These are phyloP conservation scores for Phlebiopsis flavidoalba DNA, from an alignment of 768 basidiomycete genomes.

Conservation along the genomic window DNA sequence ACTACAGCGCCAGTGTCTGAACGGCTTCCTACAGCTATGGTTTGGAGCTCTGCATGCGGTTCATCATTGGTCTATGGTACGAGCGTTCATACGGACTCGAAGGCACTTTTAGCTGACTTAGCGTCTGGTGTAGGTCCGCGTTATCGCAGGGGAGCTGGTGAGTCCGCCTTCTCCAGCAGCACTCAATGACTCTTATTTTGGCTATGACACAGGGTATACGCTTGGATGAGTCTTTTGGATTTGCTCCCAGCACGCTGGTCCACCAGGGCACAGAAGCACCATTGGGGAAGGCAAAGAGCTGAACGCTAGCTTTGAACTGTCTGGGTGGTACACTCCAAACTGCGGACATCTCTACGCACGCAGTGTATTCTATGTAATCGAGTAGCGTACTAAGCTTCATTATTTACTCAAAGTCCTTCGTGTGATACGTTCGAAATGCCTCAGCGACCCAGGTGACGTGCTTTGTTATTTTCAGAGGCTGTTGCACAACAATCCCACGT, in stretches of 20 bases:
- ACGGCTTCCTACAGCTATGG: constrained; percentile 53
- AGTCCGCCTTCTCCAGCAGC: constrained; percentile 18
- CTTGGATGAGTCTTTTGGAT: constrained; percentile 74
- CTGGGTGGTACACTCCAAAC: neutral
- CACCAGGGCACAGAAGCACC: constrained; percentile 64
- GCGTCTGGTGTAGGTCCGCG: constrained; percentile 51
- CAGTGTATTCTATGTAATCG: neutral
- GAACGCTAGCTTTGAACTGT: neutral
- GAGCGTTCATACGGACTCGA: constrained; percentile 10
- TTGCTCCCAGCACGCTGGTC: constrained; percentile 80
- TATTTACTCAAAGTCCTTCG: neutral
- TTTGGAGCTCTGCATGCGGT: constrained; percentile 83
- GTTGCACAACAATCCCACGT: constrained; percentile 12
- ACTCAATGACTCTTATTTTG: neutral
- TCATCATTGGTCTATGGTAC: constrained; percentile 89
- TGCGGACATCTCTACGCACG: neutral
- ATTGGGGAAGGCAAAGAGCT: constrained; percentile 53
- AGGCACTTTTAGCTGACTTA: neutral
- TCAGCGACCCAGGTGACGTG: constrained; percentile 1
- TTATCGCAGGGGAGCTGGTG: constrained; percentile 80
- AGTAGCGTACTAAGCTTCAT: neutral
- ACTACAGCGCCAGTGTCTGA: neutral
- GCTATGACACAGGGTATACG: constrained; percentile 46
- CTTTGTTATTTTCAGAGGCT: constrained; percentile 15
- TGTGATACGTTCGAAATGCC: neutral